Percentiles rank a stretch among this genome's conserved stretches.
Conservation (phyloP, 192 early-diverging fungal genomes). For the Dissophora globulifera region DNA sequence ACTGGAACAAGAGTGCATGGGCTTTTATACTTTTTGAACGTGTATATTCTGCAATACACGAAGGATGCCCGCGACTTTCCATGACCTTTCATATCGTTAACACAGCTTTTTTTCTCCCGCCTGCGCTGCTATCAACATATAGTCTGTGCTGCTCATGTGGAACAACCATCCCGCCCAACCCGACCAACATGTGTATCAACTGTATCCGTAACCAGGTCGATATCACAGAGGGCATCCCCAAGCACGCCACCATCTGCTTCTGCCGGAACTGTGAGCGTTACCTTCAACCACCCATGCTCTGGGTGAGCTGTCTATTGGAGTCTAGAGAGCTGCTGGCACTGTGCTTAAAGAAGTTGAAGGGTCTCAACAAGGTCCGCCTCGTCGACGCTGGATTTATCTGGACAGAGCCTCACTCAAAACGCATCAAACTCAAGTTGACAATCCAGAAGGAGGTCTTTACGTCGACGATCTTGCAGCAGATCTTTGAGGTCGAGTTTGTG, state of each 20-base stretch:
- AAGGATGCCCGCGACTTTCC: background rate
- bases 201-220: slow-evolving; percentile 97
- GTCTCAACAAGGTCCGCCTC: slow-evolving; percentile 91
- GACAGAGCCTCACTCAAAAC: slow-evolving; percentile 90
- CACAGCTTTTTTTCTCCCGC: background rate
- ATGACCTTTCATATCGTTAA: too few relatives aligned
- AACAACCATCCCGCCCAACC: slow-evolving; percentile 93
- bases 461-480: slow-evolving; percentile 94
- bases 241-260: slow-evolving; percentile 95
- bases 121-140: background rate
- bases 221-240: slow-evolving; percentile 97
- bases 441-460: slow-evolving; percentile 99
- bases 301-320: slow-evolving; percentile 91
- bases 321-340: slow-evolving; percentile 90
- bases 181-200: slow-evolving; percentile 98
- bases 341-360: slow-evolving; percentile 92
- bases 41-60: background rate
- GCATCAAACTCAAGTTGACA: slow-evolving; percentile 97
- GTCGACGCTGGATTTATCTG: slow-evolving; percentile 98
- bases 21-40: background rate
- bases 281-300: slow-evolving; percentile 92
- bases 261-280: slow-evolving; percentile 98
- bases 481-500: slow-evolving; percentile 95
- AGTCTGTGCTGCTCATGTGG: slow-evolving; percentile 94
- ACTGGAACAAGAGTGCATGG: background rate